Percentiles rank a stretch among this genome's conserved stretches.
Conservation (phyloP, 2,329 filamentous ascomycete species). For the Penicillium brevicompactum region DNA sequence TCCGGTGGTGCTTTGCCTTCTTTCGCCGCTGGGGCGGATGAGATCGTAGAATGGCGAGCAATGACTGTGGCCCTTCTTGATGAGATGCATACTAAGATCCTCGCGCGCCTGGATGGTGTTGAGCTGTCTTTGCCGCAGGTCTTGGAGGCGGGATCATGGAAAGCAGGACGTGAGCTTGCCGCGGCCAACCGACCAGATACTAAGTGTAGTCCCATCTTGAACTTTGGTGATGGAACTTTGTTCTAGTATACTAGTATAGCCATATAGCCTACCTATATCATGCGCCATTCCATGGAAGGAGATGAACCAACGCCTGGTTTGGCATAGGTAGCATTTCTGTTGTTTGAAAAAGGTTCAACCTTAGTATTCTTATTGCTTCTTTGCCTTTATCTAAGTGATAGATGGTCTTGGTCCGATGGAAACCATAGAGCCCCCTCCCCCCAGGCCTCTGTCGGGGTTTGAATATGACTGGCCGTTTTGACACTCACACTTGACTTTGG, state of each 20-base stretch:
- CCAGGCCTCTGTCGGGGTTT: too few species aligned
- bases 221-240: slow-evolving; percentile 43
- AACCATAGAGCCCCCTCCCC: too few species aligned
- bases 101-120: slow-evolving; percentile 41
- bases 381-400: too few species aligned
- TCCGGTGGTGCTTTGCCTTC: slow-evolving; percentile 45
- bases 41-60: slow-evolving; percentile 67
- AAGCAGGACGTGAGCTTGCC: slow-evolving; percentile 44
- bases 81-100: slow-evolving; percentile 54
- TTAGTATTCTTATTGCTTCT: too few species aligned
- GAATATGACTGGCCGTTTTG: too few species aligned
- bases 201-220: slow-evolving; percentile 42
- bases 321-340: too few species aligned
- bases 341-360: too few species aligned
- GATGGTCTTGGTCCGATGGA: too few species aligned
- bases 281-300: too few species aligned
- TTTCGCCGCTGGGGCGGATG: slow-evolving; percentile 62
- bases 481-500: too few species aligned
- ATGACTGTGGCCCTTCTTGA: slow-evolving; percentile 65
- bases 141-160: slow-evolving; percentile 59
- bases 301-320: too few species aligned
- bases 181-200: slow-evolving; percentile 36
- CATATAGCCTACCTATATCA: background rate
- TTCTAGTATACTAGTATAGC: slow-evolving; percentile 28
- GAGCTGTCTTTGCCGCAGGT: slow-evolving; percentile 53